Conservation (phyloP, 2,329 filamentous ascomycete species). For the Fusarium nematophilum region DNA sequence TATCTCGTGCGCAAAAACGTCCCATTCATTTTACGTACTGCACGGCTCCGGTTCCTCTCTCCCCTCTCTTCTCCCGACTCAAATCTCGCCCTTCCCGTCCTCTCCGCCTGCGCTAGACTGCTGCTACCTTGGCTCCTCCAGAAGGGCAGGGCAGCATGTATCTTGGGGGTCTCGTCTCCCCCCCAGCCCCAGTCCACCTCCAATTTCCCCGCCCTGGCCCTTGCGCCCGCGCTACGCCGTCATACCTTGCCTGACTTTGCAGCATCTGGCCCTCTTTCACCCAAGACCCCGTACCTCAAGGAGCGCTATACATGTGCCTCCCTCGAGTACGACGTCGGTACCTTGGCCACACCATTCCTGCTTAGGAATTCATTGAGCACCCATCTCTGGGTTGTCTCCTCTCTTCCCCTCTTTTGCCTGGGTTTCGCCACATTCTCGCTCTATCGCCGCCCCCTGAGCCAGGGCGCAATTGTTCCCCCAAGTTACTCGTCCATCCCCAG, state of each 20-base stretch:
- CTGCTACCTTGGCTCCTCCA: neutral
- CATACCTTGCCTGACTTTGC: slow-evolving; percentile 31
- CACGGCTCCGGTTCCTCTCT: slow-evolving; percentile 1
- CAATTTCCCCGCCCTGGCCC: slow-evolving; percentile 47
- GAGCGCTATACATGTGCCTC: too few relatives aligned
- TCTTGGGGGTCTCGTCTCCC: slow-evolving; percentile 20
- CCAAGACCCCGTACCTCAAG: too few relatives aligned
- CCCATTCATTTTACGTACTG: slow-evolving; percentile 28
- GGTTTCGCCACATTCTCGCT: slow-evolving; percentile 27
- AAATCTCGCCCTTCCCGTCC: slow-evolving; percentile 8
- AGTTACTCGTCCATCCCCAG: slow-evolving; percentile 2
- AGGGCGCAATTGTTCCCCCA: neutral
- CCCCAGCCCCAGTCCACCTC: slow-evolving; percentile 43
- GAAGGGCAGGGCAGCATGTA: slow-evolving; percentile 5
- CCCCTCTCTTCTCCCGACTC: slow-evolving; percentile 7
- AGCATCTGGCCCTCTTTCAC: slow-evolving; percentile 19
- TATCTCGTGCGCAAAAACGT: neutral
- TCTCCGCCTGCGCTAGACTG: neutral
- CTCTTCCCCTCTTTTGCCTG: slow-evolving; percentile 36
- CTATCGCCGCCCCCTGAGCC: slow-evolving; percentile 15
- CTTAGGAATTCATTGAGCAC: neutral
- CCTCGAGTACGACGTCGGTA: slow-evolving; percentile 9
- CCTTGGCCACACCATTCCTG: slow-evolving; percentile 38
- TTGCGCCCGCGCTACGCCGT: slow-evolving; percentile 44
- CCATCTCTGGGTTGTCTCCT: slow-evolving; percentile 29